Base-by-base conservation (phyloP, 2,329 filamentous ascomycete species). In the Neophaeococcomyces aloes region DNA sequence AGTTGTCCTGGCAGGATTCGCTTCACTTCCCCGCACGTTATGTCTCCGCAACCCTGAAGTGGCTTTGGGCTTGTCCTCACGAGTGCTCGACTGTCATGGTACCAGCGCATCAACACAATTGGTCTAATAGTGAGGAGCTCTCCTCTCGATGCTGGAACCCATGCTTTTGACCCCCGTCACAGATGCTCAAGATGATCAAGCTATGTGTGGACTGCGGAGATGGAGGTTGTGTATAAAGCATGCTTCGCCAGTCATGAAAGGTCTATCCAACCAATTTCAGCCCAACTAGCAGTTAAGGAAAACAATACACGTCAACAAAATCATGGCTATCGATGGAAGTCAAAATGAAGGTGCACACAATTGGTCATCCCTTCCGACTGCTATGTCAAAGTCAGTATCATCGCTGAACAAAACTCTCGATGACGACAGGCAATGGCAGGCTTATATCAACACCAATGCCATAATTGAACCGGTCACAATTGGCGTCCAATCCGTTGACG, bases 401-500 rank as follows among this genome's bases (percentile, higher is more conserved):
- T 42, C 42, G 10, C 38, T 54, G 1, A 31, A 45, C 18, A 51
- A 51, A 31, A 17, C 29, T 17, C 38, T 54, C 17, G 36, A 54
- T 38, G 46, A 40, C 17, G 52, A 54, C 35, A n/a, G 29, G 2
- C 47, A 48, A 38, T 54, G 46, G 50, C 50, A 52, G 38, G 50
- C 46, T 7, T 54, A 53, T 32, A 29, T 52, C 35, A 43, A 53
- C 38, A 54, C 50, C 13, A 51, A 54, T 4, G 52, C 52, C 13
- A 53, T 54, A 27, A 47, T 52, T 25, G 48, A 51, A 29, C 48
- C 50, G 10, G 48, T 54, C 15, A 51, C 44, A 5, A 47, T 54
- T 32, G 52, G 48, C 18, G 36, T 54, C 7, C 45, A 48, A 18
- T 46, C 48, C 32, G 38, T 33, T 10, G 52, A 48, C 13, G 36